Percentiles rank a stretch among this genome's conserved stretches.
Conservation (phyloP, 441 rosid species). For the Pelargonium cotyledonis region DNA sequence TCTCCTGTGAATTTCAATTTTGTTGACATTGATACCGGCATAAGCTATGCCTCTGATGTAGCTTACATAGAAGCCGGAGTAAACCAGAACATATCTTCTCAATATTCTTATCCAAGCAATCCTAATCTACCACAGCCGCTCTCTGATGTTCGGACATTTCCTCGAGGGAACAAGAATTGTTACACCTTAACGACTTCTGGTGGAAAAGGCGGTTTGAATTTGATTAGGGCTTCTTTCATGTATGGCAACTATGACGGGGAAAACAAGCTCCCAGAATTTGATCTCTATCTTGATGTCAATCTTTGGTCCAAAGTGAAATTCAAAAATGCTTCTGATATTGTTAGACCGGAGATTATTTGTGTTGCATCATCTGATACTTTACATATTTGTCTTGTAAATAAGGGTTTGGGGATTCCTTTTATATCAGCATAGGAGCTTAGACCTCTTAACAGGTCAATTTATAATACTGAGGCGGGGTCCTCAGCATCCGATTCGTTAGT, state of each 20-base stretch:
- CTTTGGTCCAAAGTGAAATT: slow-evolving; percentile 37
- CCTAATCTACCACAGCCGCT: slow-evolving; percentile 9
- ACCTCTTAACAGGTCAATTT: slow-evolving; percentile 24
- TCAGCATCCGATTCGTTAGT: slow-evolving; percentile 23
- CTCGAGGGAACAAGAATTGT: slow-evolving; percentile 30
- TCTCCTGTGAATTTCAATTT: no score
- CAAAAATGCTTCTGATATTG: slow-evolving; percentile 9
- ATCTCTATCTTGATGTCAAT: slow-evolving; percentile 24
- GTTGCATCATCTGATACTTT: slow-evolving; percentile 14
- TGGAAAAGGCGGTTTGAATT: slow-evolving; percentile 11
- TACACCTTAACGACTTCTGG: slow-evolving; percentile 16
- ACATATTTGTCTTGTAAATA: slow-evolving; percentile 42
- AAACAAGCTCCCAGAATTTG: slow-evolving; percentile 19
- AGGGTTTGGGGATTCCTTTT: slow-evolving; percentile 38
- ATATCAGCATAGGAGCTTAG: slow-evolving; percentile 49
- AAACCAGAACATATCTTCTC: slow-evolving; percentile 14
- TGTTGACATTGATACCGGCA: no score
- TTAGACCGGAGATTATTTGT: slow-evolving; percentile 36
- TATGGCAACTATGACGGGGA: slow-evolving; percentile 31
- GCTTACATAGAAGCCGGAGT: no score
- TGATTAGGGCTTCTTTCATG: slow-evolving; percentile 28
- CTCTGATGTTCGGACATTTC: slow-evolving; percentile 26
- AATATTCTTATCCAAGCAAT: slow-evolving; percentile 18
- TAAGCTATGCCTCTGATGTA: no score
- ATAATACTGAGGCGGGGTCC: slow-evolving; percentile 22